Evolutionary conservation across 1,284 basidiomycete genomes (phyloP).

Genomic region (Tilletia caries): DNA sequence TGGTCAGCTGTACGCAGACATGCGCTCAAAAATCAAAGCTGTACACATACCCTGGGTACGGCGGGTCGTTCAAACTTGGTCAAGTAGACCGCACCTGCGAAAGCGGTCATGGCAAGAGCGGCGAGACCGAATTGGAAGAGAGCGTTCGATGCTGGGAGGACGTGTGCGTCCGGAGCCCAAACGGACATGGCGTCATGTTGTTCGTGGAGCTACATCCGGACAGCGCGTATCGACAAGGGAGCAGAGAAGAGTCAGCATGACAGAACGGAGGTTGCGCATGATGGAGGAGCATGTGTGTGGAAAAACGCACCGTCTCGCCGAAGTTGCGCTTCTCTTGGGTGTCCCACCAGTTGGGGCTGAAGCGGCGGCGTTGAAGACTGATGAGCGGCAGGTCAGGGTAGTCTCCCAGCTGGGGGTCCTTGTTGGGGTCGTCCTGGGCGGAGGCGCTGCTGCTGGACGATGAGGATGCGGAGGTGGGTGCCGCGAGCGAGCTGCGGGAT

Average conservation of each 20-base stretch:
- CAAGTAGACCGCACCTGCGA: constrained; percentile 39
- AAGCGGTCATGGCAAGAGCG: constrained; percentile 29
- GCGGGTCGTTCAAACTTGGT: constrained; percentile 39
- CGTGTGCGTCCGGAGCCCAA: constrained; percentile 51
- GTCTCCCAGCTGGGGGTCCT: constrained; percentile 52
- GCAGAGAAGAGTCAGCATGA: neutral
- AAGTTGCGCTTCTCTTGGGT: constrained; percentile 51
- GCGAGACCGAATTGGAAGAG: constrained; percentile 43
- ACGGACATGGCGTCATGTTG: constrained; percentile 51
- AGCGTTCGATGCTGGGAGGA: constrained; percentile 36
- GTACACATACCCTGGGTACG: constrained; percentile 37
- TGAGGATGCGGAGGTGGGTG: neutral
- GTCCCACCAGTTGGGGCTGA: constrained; percentile 51
- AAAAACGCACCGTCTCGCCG: constrained; percentile 49
- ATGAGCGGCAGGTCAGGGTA: constrained; percentile 45
- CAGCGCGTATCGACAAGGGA: too few species aligned
- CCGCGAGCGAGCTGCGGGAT: neutral
- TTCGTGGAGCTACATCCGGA: constrained; percentile 38
- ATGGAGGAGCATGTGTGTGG: too few species aligned
- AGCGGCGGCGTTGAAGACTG: constrained; percentile 43
- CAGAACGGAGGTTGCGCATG: neutral
- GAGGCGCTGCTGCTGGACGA: neutral
- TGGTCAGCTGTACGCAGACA: constrained; percentile 27
- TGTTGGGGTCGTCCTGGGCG: constrained; percentile 4
- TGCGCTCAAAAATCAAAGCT: constrained; percentile 33